Evolutionary conservation across 441 rosid species (phyloP), one percentile per base, ranked within the genome.

Genomic region (Kokia cookei): DNA sequence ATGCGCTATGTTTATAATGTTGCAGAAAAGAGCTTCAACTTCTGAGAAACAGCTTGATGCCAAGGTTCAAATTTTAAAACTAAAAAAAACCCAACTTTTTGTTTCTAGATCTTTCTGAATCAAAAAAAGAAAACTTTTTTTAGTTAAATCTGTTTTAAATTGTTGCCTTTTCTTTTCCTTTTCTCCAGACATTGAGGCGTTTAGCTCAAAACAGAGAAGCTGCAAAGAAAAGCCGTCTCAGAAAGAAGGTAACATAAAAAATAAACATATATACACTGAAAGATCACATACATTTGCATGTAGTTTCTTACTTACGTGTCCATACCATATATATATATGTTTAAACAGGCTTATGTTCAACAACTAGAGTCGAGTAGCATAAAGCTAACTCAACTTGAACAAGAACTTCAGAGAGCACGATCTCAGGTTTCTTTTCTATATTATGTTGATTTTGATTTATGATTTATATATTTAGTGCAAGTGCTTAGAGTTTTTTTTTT

Each of bases 11-110:
- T 59, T 80, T 77, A 50, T 67, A 78, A 85, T 84, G 75, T 76
- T 80, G 87, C 94, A 93, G 99, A 92, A 94, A 84, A 93, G 88
- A 76, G 97, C 88, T 74, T 86, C 91, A 75, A 83, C 91, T 77
- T 91, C 97, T 63, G 98, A 89, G 59, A 93, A 85, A 77, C 97
- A 77, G 22, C 92, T 87, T 78, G 98, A 96, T 84, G 97, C 99
- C 45, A 96, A 96, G 99, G 99, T 92, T 55, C 61, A 58, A 57
- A 62, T 8, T 32, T 32, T 32, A 26, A 32, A n/a, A 65, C 8
- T 2, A 10, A 51, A 4, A 4, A 40, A 17, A 40, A 11, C 65
- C 51, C n/a, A 50, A 7, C 22, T 64, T 53, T 27, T 45, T 6
- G 15, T 37, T 17, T 5, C 35, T 27, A 68, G 61, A 27, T 26